phyloP scores from a whole-genome alignment of 495 filamentous ascomycete genomes.

The Mycothermus thermophilus region DNA sequence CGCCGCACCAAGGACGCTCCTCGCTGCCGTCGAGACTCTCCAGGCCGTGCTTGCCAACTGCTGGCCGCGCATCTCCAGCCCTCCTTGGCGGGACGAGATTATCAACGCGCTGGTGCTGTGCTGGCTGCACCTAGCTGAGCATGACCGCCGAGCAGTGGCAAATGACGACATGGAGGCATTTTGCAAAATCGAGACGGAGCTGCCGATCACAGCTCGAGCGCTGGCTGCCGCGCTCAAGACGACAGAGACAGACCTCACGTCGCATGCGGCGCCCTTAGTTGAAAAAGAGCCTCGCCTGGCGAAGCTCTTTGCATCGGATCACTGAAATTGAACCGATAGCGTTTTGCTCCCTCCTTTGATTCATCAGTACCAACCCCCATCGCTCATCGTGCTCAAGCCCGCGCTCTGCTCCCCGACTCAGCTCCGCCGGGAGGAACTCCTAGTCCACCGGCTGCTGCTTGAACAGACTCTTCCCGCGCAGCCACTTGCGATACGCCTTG shows the following conservation, averaged over 20 bases:
- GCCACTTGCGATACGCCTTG: constrained; percentile 88
- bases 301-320: constrained; percentile 22
- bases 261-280: constrained; percentile 22
- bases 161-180: constrained; percentile 7
- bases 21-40: constrained; percentile 38
- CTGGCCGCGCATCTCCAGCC: constrained; percentile 54
- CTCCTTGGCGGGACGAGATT: constrained; percentile 52
- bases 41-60: constrained; percentile 47
- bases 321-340: no score
- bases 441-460: constrained; percentile 70
- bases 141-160: no score
- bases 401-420: constrained; percentile 1
- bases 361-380: not conserved
- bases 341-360: not conserved
- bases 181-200: constrained; percentile 27
- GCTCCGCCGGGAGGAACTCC: no score
- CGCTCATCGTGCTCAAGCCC: not conserved
- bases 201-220: constrained; percentile 25
- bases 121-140: constrained; percentile 48
- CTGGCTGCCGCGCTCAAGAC: constrained; percentile 20
- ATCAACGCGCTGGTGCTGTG: constrained; percentile 48
- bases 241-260: constrained; percentile 15
- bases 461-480: constrained; percentile 82
- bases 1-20: constrained; percentile 40
- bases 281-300: constrained; percentile 29